A percentile compares a stretch with the other conserved stretches of the same genome.
These are phyloP conservation scores for Fraxinus nigra DNA, from an alignment of 305 asterid genomes.

Conservation along the genomic window DNA sequence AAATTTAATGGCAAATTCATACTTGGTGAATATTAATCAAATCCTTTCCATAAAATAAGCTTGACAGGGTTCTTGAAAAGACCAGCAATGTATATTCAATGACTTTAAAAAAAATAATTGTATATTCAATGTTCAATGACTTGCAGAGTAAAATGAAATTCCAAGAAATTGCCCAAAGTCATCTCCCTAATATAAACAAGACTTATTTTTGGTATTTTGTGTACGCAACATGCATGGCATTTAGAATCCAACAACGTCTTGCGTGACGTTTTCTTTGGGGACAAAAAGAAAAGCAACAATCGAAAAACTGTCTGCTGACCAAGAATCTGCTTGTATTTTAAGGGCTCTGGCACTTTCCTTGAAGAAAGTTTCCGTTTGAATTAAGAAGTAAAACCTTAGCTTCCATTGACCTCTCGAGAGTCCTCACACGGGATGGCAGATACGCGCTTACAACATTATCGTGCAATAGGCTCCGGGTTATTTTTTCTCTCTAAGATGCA, in stretches of 20 bases:
- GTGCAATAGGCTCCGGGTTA: not conserved
- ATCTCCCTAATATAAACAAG: not conserved
- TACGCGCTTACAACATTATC: not conserved
- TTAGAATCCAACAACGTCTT: slow-evolving; percentile 21
- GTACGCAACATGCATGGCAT: not conserved
- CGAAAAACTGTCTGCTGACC: slow-evolving; percentile 20
- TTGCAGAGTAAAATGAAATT: slow-evolving; percentile 16
- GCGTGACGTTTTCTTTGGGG: slow-evolving; percentile 27
- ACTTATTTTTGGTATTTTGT: not conserved
- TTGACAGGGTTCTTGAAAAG: not conserved
- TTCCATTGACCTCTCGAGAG: not conserved
- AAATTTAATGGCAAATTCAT: slow-evolving; percentile 17
- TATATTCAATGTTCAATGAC: not conserved
- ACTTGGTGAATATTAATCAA: not conserved
- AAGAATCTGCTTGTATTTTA: not conserved
- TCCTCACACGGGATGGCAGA: not conserved
- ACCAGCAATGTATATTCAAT: not conserved
- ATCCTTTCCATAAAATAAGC: not conserved
- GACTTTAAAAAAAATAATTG: not conserved
- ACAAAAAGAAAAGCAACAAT: slow-evolving; percentile 9
- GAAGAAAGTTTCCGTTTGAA: not conserved
- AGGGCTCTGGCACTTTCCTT: not conserved
- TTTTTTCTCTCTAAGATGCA: not conserved
- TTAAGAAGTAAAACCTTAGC: not conserved
- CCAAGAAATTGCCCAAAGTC: not conserved